Conservation (phyloP, 352 stramenopile genomes). For the Globisporangium middletonii region DNA sequence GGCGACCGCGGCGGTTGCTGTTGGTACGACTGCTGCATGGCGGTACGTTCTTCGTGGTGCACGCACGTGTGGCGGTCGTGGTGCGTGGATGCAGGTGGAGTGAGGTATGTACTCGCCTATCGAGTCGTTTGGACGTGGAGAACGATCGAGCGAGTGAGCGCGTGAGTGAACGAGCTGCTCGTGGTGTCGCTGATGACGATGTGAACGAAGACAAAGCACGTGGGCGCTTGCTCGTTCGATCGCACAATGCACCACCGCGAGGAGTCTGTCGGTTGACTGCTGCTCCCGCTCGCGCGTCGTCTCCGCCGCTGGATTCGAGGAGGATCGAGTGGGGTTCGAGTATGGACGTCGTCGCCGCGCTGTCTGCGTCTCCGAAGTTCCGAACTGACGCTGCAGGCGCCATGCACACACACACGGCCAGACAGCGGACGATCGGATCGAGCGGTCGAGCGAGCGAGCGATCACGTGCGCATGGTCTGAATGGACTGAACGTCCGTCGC, state of each 20-base stretch:
- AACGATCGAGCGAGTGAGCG: no score
- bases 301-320: neutral
- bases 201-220: no score
- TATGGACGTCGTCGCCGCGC: neutral
- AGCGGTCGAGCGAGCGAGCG: neutral
- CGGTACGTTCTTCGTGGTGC: neutral
- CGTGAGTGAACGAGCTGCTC: no score
- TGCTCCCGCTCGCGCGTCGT: neutral
- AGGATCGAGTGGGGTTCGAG: neutral
- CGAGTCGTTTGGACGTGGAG: no score
- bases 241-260: neutral
- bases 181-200: no score
- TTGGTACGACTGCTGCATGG: neutral
- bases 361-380: conserved; percentile 7
- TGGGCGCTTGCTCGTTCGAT: no score
- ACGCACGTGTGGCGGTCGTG: no score
- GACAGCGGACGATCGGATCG: neutral
- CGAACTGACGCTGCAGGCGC: conserved; percentile 7
- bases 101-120: no score
- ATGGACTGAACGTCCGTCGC: no score
- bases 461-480: no score
- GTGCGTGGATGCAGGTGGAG: no score
- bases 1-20: neutral
- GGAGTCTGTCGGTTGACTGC: no score
- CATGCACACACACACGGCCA: neutral